Evolutionary conservation across 2,329 filamentous ascomycete species (phyloP).

Genomic region (Talaromyces atroroseus): DNA sequence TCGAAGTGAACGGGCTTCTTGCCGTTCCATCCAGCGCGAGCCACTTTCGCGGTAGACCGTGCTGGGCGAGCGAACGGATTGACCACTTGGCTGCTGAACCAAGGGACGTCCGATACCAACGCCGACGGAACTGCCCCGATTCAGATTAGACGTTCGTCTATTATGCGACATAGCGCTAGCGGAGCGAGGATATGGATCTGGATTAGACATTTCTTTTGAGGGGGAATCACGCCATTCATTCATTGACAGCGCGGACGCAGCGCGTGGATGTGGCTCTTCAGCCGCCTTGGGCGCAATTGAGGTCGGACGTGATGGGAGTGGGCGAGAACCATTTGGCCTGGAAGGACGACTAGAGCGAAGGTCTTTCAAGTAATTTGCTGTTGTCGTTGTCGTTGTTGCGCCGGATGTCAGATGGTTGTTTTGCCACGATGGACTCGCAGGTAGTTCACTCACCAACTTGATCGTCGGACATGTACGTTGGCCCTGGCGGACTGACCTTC

Average conservation of each 20-base stretch:
- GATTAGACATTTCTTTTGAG: constrained; percentile 16
- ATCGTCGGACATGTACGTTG: constrained; percentile 42
- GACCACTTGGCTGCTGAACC: constrained; percentile 32
- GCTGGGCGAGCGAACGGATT: constrained; percentile 34
- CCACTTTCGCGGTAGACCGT: constrained; percentile 50
- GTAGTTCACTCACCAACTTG: constrained; percentile 39
- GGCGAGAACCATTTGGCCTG: constrained; percentile 56
- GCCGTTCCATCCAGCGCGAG: constrained; percentile 52
- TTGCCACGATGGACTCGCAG: not conserved
- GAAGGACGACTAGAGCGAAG: constrained; percentile 53
- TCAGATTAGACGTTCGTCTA: constrained; percentile 26
- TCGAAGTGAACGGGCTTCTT: constrained; percentile 53
- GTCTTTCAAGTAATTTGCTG: constrained; percentile 56
- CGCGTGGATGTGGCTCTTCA: constrained; percentile 34
- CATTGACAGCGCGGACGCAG: constrained; percentile 40
- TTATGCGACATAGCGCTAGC: constrained; percentile 39
- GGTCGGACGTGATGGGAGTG: constrained; percentile 40
- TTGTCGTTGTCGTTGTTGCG: constrained; percentile 24
- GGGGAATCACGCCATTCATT: constrained; percentile 21
- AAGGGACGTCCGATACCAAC: constrained; percentile 28
- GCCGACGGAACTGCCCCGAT: constrained; percentile 19
- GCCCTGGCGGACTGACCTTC: constrained; percentile 44
- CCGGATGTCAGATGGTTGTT: not conserved
- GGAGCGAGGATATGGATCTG: constrained; percentile 29
- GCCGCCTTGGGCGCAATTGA: constrained; percentile 15